Percentiles rank a stretch among this genome's conserved stretches.
These are phyloP conservation scores for Globisporangium yorkense DNA, from an alignment of 352 stramenopile species.

Conservation along the genomic window DNA sequence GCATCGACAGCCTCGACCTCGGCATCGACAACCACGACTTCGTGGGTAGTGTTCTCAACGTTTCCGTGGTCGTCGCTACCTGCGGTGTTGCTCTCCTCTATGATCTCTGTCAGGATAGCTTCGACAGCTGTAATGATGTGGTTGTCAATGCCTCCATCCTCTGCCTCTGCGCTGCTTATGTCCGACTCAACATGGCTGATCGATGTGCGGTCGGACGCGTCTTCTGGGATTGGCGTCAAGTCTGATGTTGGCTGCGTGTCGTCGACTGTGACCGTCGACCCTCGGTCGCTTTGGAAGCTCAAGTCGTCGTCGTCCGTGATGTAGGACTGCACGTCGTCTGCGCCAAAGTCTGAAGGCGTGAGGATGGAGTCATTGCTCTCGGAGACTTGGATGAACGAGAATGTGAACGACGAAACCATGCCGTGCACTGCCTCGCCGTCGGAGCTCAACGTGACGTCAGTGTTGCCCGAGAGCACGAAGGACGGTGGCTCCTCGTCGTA, in stretches of 20 bases:
- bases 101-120: background rate
- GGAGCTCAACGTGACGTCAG: slow-evolving; percentile 36
- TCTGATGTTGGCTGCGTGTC: slow-evolving; percentile 19
- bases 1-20: background rate
- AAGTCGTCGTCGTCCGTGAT: slow-evolving; percentile 3
- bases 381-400: slow-evolving; percentile 68
- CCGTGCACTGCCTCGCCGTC: slow-evolving; percentile 52
- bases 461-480: slow-evolving; percentile 40
- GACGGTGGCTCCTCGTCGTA: slow-evolving; percentile 38
- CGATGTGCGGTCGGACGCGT: slow-evolving; percentile 11
- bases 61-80: background rate
- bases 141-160: background rate
- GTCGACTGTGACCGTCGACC: slow-evolving; percentile 9
- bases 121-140: background rate
- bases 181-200: slow-evolving; percentile 2
- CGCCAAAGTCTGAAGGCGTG: slow-evolving; percentile 7
- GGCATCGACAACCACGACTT: background rate
- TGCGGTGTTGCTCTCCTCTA: background rate
- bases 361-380: slow-evolving; percentile 26
- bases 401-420: slow-evolving; percentile 56
- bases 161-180: background rate
- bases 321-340: slow-evolving; percentile 5
- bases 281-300: slow-evolving; percentile 1
- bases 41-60: background rate
- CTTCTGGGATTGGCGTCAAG: slow-evolving; percentile 26